These are phyloP conservation scores for Cerioporus squamosus DNA, from an alignment of 1,284 basidiomycete genomes.

Conservation along the genomic window DNA sequence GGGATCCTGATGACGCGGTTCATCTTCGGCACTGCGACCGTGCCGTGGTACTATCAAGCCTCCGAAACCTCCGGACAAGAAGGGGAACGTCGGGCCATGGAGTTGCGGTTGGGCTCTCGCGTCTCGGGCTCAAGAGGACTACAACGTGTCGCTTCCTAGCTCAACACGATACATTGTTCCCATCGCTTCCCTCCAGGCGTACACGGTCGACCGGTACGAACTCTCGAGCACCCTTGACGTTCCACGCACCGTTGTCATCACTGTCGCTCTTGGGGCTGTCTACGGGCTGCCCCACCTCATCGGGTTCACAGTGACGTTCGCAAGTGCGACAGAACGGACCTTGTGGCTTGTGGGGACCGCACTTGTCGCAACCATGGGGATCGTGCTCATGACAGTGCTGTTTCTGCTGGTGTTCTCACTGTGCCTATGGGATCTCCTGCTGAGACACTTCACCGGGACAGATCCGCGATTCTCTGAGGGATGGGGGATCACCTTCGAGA, in stretches of 20 bases:
- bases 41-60: too few species aligned
- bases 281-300: constrained; percentile 13
- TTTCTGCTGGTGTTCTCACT: neutral
- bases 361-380: neutral
- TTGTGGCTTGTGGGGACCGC: constrained; percentile 9
- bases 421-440: neutral
- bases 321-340: neutral
- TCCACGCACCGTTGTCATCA: too few species aligned
- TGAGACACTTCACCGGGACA: neutral
- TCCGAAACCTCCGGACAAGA: too few species aligned
- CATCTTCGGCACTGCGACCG: too few species aligned
- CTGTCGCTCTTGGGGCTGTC: neutral
- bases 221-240: neutral
- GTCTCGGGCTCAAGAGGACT: too few species aligned
- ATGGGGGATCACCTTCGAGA: too few species aligned
- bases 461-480: too few species aligned
- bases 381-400: neutral
- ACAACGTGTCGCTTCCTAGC: too few species aligned
- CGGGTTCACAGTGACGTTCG: constrained; percentile 2
- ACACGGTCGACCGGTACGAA: too few species aligned
- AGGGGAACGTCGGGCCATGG: too few species aligned
- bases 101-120: too few species aligned
- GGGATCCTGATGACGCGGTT: too few species aligned
- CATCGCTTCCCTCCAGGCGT: neutral
- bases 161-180: neutral